Evolutionary conservation across 768 basidiomycete species (phyloP).

Genomic region (Paxillus involutus): DNA sequence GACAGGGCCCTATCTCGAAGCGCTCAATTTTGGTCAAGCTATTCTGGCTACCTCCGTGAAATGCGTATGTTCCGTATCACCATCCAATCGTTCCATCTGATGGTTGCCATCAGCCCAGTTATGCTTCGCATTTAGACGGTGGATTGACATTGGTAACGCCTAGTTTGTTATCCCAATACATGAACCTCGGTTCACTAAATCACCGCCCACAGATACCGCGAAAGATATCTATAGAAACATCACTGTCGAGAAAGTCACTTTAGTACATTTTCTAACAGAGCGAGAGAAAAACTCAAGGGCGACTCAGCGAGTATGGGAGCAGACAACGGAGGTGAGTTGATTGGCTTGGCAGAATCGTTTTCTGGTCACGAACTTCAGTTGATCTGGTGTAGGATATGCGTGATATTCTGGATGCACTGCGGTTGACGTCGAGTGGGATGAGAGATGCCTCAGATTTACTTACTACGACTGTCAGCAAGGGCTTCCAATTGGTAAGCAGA

Average conservation of each 20-base stretch:
- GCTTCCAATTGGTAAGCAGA: conserved; percentile 21
- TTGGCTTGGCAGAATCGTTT: conserved; percentile 2
- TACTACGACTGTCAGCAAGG: conserved; percentile 8
- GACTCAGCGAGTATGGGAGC: conserved; percentile 31
- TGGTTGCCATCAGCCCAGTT: conserved; percentile 56
- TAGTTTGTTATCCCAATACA: conserved; percentile 2
- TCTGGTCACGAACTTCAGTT: neutral
- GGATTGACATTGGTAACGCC: conserved; percentile 69
- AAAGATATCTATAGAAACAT: conserved; percentile 66
- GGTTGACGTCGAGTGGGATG: conserved; percentile 17
- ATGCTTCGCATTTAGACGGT: conserved; percentile 70
- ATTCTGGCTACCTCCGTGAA: conserved; percentile 81
- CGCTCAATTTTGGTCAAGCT: conserved; percentile 83
- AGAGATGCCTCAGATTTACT: conserved; percentile 22
- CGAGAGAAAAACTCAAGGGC: conserved; percentile 41
- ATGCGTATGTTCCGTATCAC: conserved; percentile 52
- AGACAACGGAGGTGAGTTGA: conserved; percentile 21
- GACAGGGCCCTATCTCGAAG: conserved; percentile 71
- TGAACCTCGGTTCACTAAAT: conserved; percentile 8
- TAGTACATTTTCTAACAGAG: conserved; percentile 46
- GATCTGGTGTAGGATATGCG: conserved; percentile 28
- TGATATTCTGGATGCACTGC: conserved; percentile 19
- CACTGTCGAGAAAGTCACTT: conserved; percentile 53
- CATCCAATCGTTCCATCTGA: conserved; percentile 15
- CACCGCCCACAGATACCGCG: conserved; percentile 48